A percentile compares a stretch with the other conserved stretches of the same genome.
These are phyloP conservation scores for Przewalskia tangutica DNA, from an alignment of 257 asterid species.

Conservation along the genomic window DNA sequence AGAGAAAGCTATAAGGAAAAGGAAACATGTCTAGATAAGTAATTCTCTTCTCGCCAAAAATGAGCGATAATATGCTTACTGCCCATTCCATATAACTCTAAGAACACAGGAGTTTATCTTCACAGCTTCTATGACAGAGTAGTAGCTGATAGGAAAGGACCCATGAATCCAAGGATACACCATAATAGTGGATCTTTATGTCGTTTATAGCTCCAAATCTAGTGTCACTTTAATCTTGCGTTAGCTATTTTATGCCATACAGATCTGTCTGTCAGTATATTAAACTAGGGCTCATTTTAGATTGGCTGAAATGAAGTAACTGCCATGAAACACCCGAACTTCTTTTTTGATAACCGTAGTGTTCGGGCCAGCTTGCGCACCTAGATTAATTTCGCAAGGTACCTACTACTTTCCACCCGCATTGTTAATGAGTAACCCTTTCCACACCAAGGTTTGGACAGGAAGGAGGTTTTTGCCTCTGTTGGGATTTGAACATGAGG, in stretches of 20 bases:
- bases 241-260: not conserved
- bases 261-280: not conserved
- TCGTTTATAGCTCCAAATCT: not conserved
- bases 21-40: not conserved
- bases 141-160: not conserved
- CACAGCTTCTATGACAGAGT: not conserved
- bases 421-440: not conserved
- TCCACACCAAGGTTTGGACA: not conserved
- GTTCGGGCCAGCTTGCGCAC: not conserved
- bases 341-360: not conserved
- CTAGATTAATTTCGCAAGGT: no score
- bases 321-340: not conserved
- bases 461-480: not conserved
- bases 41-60: not conserved
- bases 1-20: not conserved
- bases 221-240: not conserved
- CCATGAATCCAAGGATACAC: not conserved
- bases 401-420: not conserved
- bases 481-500: not conserved
- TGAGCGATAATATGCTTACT: not conserved
- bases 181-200: not conserved
- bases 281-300: not conserved
- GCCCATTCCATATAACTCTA: not conserved
- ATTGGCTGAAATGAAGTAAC: not conserved
- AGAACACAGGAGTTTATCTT: not conserved